Percentiles rank a stretch among this genome's conserved stretches.
phyloP scores from a whole-genome alignment of 495 filamentous ascomycete genomes.

The Monascus purpureus region DNA sequence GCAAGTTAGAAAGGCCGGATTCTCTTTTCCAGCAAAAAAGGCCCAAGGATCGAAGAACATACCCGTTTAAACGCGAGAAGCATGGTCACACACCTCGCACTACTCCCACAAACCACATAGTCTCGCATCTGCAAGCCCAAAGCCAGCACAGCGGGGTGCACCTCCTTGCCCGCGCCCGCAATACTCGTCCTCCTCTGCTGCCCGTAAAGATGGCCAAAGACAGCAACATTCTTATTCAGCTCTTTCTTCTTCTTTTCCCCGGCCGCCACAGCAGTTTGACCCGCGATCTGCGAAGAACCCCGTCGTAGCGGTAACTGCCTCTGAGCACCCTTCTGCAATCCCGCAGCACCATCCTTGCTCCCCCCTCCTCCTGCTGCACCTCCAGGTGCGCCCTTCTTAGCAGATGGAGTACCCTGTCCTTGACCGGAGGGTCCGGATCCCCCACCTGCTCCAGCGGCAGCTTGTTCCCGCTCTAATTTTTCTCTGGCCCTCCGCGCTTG shows the following conservation, averaged over 20 bases:
- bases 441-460: slow-evolving; percentile 14
- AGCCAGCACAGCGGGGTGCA: slow-evolving; percentile 76
- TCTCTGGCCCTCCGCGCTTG: slow-evolving; percentile 53
- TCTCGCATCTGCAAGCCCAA: slow-evolving; percentile 82
- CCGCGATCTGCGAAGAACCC: slow-evolving; percentile 28
- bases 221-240: slow-evolving; percentile 59
- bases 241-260: slow-evolving; percentile 30
- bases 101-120: slow-evolving; percentile 82
- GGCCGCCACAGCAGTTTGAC: slow-evolving; percentile 15
- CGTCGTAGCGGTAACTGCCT: slow-evolving; percentile 20
- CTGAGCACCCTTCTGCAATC: slow-evolving; percentile 19
- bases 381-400: not conserved
- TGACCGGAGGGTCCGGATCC: slow-evolving; percentile 10
- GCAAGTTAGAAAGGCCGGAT: slow-evolving; percentile 1
- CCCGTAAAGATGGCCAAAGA: slow-evolving; percentile 78
- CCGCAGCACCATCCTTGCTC: slow-evolving; percentile 12
- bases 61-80: slow-evolving; percentile 81
- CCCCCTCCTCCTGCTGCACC: slow-evolving; percentile 11
- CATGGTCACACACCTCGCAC: slow-evolving; percentile 74
- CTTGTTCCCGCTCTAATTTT: slow-evolving; percentile 30
- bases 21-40: too few relatives aligned
- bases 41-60: too few relatives aligned
- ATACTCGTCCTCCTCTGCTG: slow-evolving; percentile 54
- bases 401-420: slow-evolving; percentile 6
- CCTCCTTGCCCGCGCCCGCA: slow-evolving; percentile 68